Base-by-base conservation (phyloP, 2,329 filamentous ascomycete genomes). In the Trichophyton verrucosum region DNA sequence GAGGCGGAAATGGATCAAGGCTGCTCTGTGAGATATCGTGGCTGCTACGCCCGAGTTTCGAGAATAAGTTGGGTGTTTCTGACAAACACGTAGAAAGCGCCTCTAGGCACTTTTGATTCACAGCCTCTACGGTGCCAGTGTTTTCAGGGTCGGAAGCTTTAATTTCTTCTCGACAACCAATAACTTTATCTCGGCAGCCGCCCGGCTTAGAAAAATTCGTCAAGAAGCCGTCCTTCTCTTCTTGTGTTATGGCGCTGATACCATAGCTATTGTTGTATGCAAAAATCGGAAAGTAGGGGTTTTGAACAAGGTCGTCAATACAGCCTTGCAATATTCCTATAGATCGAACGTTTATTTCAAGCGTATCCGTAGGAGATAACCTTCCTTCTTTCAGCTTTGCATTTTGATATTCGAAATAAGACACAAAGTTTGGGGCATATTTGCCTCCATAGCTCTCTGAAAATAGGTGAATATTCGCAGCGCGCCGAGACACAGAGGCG, bases 11-110 rank as follows among this genome's bases (percentile, higher is more conserved):
- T 0, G 81, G 78, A 60, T 82, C 80, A 0, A 76, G 75, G 9
- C 74, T 66, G 6, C 75, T 71, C 7, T 81, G 78, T 0, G 79
- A 78, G 33, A 85, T 77, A 63, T 86, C 83, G 67, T 82, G 85
- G 69, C 80, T 80, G 59, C 81, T 80, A 2, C 78, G 74, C 4
- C 76, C 77, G 1, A 74, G 40, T 69, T 24, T 80, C 61, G 17
- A 76, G 66, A 59, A 80, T 82, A 0, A 74, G 70, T 33, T 57
- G n/a, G 55, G 38, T 9, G 38, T 38, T 13, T 57, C 38, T 5
- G 17, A n/a, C 17, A 57, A 42, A 57, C 55, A 57, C 2, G 9
- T 24, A 7, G 55, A 24, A 24, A 57, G 30, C 3, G 55, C 30
- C 7, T 13, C 38, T 13, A 57, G 55, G 55, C 55, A 57, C 13